Base-by-base conservation (phyloP, 805 yeast genomes). In the Barnettozyma sp. region DNA sequence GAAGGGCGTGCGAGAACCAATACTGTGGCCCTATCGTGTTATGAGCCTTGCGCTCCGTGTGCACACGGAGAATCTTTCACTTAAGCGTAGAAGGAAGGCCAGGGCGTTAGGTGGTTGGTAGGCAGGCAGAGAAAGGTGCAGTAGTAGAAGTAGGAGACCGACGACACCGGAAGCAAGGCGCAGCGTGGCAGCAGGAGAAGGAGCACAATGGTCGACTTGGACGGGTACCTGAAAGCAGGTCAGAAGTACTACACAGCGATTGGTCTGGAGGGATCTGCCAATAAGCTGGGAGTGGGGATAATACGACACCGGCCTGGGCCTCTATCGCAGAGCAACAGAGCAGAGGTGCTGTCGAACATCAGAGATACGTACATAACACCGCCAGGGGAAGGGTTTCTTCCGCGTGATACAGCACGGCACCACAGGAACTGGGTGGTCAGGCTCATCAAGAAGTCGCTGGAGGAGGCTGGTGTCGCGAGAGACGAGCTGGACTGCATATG, bases 231-330 rank as follows among this genome's bases (percentile, higher is more conserved):
- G 18, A 60, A 60, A 38, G 66, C 70, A 2, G 71, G 66, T 5
- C 63, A 65, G 30, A 46, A 49, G 16, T 63, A 66, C 49, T 82
- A 79, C 49, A 58, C 83, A 10, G 95, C 96, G 0, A 52, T 92
- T 1, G 99, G 98, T 1, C 68, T 92, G 22, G 99, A 92, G 58
- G 99, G 99, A 1, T 86, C 97, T 0, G 98, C 98, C 13, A 92
- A 92, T 57, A 92, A 92, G 55, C 68, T 92, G 2, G 99, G 97
- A 1, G 92, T 90, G 1, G 99, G 99, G 2, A 71, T 92, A 13
- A 79, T 92, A 36, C 78, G 73, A 48, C 98, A 92, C 46, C 67
- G 68, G 7, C 39, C 66, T 16, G 92, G 92, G 4, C 71, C 65
- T 17, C 61, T 77, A 16, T 60, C 78, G 1, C 61, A 63, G 5